These are phyloP conservation scores for Colletotrichum chrysophilum DNA, from an alignment of 2,329 filamentous ascomycete species.

Conservation along the genomic window DNA sequence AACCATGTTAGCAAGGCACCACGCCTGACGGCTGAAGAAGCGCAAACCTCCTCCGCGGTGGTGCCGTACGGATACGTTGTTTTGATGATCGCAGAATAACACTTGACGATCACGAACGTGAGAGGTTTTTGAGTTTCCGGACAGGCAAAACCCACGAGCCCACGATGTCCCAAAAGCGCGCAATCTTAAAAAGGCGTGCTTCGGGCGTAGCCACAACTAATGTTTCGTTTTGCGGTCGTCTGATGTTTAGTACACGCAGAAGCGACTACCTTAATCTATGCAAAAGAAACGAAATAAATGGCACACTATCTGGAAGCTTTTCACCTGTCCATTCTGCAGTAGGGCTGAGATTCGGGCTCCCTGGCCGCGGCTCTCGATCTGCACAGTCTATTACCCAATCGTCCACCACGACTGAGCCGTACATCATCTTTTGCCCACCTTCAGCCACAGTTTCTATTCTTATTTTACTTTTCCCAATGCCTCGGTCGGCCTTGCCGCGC, in stretches of 20 bases:
- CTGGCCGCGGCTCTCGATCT: not conserved
- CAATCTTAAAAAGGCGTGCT: not conserved
- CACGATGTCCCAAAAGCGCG: not conserved
- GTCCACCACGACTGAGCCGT: not conserved
- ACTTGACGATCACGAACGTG: not conserved
- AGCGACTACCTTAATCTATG: not conserved
- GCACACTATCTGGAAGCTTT: not conserved
- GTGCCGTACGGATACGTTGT: not conserved
- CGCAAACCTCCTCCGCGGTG: not conserved
- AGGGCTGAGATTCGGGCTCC: not conserved
- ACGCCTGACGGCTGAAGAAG: not conserved
- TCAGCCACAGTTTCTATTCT: conserved; percentile 14
- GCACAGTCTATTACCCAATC: not conserved
- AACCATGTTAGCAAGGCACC: not conserved
- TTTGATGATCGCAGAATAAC: not conserved
- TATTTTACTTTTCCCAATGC: not conserved
- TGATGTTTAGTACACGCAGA: not conserved
- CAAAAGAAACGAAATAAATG: not conserved
- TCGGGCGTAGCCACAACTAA: not conserved
- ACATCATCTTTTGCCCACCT: not conserved
- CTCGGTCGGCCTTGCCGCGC: not conserved
- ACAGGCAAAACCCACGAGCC: not conserved
- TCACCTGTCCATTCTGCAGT: not conserved
- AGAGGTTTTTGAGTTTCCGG: not conserved
- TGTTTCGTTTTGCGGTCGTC: not conserved